Evolutionary conservation across 768 basidiomycete species (phyloP), one percentile per base, ranked within the genome.

Genomic region (Megacollybia marginata): DNA sequence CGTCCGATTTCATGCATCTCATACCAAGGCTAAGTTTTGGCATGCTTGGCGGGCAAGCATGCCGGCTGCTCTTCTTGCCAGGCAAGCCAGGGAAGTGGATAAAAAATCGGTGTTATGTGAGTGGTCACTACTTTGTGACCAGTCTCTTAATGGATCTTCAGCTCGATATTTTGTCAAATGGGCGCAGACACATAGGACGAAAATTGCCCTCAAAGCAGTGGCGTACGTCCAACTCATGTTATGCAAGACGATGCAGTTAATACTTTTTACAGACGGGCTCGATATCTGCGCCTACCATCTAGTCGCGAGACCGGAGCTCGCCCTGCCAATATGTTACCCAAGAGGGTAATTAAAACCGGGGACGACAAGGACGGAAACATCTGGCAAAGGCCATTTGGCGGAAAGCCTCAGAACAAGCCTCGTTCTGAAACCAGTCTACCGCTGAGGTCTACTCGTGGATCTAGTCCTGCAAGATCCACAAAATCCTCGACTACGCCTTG

Each of bases 121-220:
- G 80, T 71, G 33, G 23, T 52, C 23, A 36, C 38, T 51, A 47
- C 53, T 23, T 35, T 45, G 36, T 49, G 9, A 18, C 34, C 33
- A 46, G 42, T 9, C 31, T 59, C 48, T 58, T 57, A 18, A 55
- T 48, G 32, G 43, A 23, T 49, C 8, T 18, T 46, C 58, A 88
- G 82, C 70, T 50, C 74, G 65, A 55, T 71, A 61, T 40, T 72
- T 90, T 44, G 73, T 74, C 42, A 79, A 71, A 51, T 93, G 91
- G 91, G 55, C 72, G n/a, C 76, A 82, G 60, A 70, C 70, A 12
- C 80, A 88, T 55, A 75, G 76, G 59, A 80, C 80, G 15, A 88
- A 85, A 60, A 73, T 83, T 38, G 82, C 85, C 36, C 73, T 85
- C 38, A 89, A 88, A 62, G 88, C 90, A 47, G 82, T 90, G 44